Base-by-base conservation (phyloP, 169 alveolate genomes). In the Babesia caballi region DNA sequence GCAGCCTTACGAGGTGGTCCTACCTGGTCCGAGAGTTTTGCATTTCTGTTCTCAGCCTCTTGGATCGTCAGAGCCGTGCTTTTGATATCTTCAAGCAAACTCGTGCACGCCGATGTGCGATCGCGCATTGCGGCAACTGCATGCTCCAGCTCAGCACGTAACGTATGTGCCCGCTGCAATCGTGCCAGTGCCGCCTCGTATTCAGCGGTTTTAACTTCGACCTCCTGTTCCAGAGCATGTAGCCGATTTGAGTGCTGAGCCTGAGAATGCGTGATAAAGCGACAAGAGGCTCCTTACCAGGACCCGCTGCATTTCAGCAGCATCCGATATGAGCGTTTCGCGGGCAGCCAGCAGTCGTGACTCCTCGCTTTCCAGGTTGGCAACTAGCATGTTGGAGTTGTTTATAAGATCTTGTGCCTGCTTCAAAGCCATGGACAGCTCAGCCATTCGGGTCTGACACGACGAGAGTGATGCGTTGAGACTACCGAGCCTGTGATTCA, bases 221-320 rank as follows among this genome's bases (percentile, higher is more conserved):
- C n/a, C n/a, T n/a, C n/a, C n/a, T n/a, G n/a, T n/a, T n/a, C n/a
- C n/a, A n/a, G n/a, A n/a, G n/a, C n/a, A n/a, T n/a, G n/a, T n/a
- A n/a, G n/a, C n/a, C n/a, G n/a, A n/a, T n/a, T n/a, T n/a, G n/a
- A n/a, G n/a, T n/a, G n/a, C n/a, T n/a, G n/a, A n/a, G n/a, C n/a
- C n/a, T n/a, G n/a, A n/a, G n/a, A n/a, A n/a, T n/a, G n/a, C n/a
- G n/a, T n/a, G n/a, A n/a, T n/a, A n/a, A n/a, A n/a, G n/a, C n/a
- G n/a, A n/a, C n/a, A n/a, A n/a, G n/a, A n/a, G 2, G 11, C 66
- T 2, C 2, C 73, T 30, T 15, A 63, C 73, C 49, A 63, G 50
- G n/a, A 32, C 28, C 2, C 19, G 21, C 49, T 23, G 25, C 60
- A 63, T 15, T 8, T 63, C 47, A 35, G 28, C 23, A 7, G 60